Evolutionary conservation across 2,329 filamentous ascomycete genomes (phyloP).

Genomic region (Sarocladiaceae sp.): DNA sequence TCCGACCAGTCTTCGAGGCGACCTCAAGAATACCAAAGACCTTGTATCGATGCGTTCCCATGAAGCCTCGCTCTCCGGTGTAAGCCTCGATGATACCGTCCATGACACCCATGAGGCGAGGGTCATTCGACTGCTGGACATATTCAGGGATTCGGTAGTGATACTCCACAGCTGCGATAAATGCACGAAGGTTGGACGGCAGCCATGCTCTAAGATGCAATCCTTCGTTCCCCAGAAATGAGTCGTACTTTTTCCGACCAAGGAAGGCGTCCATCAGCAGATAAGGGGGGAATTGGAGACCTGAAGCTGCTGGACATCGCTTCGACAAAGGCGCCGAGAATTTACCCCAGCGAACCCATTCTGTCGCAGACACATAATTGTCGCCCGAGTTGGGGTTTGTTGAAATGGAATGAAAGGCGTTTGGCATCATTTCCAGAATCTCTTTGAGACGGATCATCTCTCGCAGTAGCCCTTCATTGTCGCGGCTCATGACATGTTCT

Average conservation of each 20-base stretch:
- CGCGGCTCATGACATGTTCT: constrained; percentile 46
- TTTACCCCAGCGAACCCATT: constrained; percentile 45
- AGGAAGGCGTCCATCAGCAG: constrained; percentile 50
- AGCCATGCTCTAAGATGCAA: constrained; percentile 47
- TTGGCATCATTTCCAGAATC: constrained; percentile 46
- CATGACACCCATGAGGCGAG: constrained; percentile 43
- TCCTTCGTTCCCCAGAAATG: constrained; percentile 45
- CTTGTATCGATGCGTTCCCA: constrained; percentile 51
- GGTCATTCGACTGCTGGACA: constrained; percentile 42
- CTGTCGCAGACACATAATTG: constrained; percentile 40
- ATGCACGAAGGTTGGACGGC: constrained; percentile 46
- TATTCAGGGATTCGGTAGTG: constrained; percentile 49
- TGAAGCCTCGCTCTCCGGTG: constrained; percentile 48
- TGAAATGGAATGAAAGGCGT: constrained; percentile 48
- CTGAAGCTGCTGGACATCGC: constrained; percentile 43
- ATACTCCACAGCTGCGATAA: constrained; percentile 49
- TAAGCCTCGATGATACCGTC: constrained; percentile 51
- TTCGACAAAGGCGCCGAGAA: constrained; percentile 45
- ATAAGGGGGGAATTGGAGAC: constrained; percentile 45
- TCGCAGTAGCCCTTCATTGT: constrained; percentile 42
- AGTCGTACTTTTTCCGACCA: constrained; percentile 42
- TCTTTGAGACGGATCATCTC: constrained; percentile 47
- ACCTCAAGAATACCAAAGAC: constrained; percentile 50
- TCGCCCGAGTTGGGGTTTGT: constrained; percentile 45
- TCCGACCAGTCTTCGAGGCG: constrained; percentile 45